Base-by-base conservation (phyloP, 2,329 filamentous ascomycete species). In the Ophiostoma piceae region DNA sequence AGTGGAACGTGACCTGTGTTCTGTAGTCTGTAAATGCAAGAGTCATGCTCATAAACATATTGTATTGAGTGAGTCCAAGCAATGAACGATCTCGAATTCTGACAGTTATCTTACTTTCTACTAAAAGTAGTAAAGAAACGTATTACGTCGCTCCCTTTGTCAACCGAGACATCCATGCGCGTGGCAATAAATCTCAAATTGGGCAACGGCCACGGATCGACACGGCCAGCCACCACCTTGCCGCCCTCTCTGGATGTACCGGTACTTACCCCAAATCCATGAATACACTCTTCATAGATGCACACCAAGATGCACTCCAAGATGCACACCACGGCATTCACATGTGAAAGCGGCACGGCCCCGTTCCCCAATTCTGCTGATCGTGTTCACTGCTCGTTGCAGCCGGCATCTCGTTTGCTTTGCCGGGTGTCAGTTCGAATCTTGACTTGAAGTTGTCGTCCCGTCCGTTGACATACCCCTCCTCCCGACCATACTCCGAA, bases 311-410 rank as follows among this genome's bases (percentile, higher is more conserved):
- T 29, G 26, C 26, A 29, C 26, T 29, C 26, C 26, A 29, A 43
- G 41, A n/a, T 22, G 19, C 47, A 54, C 51, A 26, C 51, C n/a
- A 4, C 8, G 51, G 51, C 51, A 57, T 57, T 57, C 51, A 22
- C 51, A 57, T 57, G 51, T 57, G 22, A 57, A 57, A 57, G 51
- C n/a, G 51, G 51, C 22, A 57, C 51, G 51, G 51, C 22, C 22
- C 51, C 51, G 22, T 57, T 57, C 51, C 51, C 51, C 51, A 57
- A 26, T n/a, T 5, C n/a, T 57, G 51, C 51, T 12, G 22, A 26
- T 57, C n/a, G n/a, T 57, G 22, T 57, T 57, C 11, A 9, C 11
- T 26, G 22, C 22, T 22, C 11, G 51, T 57, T 11, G 11, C 51
- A 57, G n/a, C 51, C 51, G 51, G 51, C 51, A 9, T 22, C 51